A percentile compares a stretch with the other conserved stretches of the same genome.
phyloP scores from a whole-genome alignment of 495 filamentous ascomycete genomes.

The Aspergillus mulundensis region DNA sequence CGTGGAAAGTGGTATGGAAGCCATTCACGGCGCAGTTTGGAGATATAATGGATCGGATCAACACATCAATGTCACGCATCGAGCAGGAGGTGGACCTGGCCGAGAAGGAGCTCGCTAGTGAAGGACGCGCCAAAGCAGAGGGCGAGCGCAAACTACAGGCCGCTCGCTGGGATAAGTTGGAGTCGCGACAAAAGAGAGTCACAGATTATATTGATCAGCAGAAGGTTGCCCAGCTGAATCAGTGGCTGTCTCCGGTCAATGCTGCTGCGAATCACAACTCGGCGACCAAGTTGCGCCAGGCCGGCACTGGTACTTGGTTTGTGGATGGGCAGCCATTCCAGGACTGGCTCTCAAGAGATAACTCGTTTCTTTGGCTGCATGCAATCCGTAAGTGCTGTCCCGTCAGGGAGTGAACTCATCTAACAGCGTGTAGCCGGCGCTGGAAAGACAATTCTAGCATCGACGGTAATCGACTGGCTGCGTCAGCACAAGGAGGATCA shows the following conservation, averaged over 20 bases:
- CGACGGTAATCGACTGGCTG: not conserved
- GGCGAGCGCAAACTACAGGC: not conserved
- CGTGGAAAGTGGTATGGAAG: not conserved
- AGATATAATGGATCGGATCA: not conserved
- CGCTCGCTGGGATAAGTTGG: not conserved
- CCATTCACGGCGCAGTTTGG: not conserved
- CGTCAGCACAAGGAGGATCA: not conserved
- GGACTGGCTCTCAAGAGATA: not conserved
- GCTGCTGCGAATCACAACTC: not conserved
- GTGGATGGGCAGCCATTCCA: not conserved
- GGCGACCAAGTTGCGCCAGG: not conserved
- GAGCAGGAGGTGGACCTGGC: not conserved
- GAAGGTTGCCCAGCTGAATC: not conserved
- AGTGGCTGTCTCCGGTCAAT: not conserved
- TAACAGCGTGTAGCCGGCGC: not conserved
- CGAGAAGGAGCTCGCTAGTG: not conserved
- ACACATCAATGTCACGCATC: not conserved
- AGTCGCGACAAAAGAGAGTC: not conserved
- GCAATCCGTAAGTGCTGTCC: not conserved
- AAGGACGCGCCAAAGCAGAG: not conserved
- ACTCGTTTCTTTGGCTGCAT: not conserved
- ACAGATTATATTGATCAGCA: not conserved
- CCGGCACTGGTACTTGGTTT: not conserved
- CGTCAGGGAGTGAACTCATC: not conserved
- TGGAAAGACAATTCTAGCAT: not conserved